These are phyloP conservation scores for Discostella stelligeroides DNA, from an alignment of 108 stramenopile species.

Conservation along the genomic window DNA sequence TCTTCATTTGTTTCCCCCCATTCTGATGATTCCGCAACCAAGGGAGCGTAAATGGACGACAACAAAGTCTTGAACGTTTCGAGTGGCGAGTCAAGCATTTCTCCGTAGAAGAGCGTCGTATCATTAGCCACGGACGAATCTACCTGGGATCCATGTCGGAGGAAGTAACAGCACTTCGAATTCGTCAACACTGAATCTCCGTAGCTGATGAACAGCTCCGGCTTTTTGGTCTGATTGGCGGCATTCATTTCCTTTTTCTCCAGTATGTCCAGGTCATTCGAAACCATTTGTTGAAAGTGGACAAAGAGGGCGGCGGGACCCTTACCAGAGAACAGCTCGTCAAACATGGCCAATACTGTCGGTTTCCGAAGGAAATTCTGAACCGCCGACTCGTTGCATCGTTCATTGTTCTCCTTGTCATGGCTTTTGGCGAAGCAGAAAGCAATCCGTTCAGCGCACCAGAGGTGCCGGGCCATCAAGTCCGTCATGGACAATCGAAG, in stretches of 20 bases:
- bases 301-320: slow-evolving; percentile 66
- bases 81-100: slow-evolving; percentile 66
- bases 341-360: slow-evolving; percentile 47
- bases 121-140: slow-evolving; percentile 46
- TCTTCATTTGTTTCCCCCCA: slow-evolving; percentile 84
- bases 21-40: slow-evolving; percentile 62
- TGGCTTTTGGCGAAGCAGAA: slow-evolving; percentile 58
- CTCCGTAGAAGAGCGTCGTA: slow-evolving; percentile 78
- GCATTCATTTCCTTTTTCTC: slow-evolving; percentile 11
- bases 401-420: slow-evolving; percentile 45
- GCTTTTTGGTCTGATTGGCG: slow-evolving; percentile 19
- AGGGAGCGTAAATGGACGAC: slow-evolving; percentile 60
- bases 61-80: slow-evolving; percentile 72
- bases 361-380: slow-evolving; percentile 64
- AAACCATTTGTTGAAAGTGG: slow-evolving; percentile 57
- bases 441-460: slow-evolving; percentile 65
- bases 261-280: slow-evolving; percentile 38
- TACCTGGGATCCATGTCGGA: slow-evolving; percentile 31
- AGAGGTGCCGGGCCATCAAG: slow-evolving; percentile 67
- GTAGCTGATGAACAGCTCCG: slow-evolving; percentile 65
- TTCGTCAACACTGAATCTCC: slow-evolving; percentile 54
- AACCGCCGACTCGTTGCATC: slow-evolving; percentile 56
- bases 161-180: slow-evolving; percentile 59
- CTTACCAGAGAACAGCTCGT: slow-evolving; percentile 66
- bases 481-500: slow-evolving; percentile 48